phyloP scores from a whole-genome alignment of 768 basidiomycete species.

The Leccinum olivaceopallidum region DNA sequence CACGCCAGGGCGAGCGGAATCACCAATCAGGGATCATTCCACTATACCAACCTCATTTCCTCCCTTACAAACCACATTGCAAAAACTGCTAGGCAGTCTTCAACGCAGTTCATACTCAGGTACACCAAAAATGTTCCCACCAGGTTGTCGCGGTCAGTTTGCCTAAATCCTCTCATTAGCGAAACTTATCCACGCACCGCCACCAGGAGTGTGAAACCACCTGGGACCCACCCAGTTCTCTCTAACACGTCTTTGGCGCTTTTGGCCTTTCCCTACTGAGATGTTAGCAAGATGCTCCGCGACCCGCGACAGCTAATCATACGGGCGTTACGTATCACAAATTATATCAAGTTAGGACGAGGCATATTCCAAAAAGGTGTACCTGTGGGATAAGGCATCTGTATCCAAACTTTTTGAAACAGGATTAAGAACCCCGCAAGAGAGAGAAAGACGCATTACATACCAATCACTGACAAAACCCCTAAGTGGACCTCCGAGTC shows the following conservation, averaged over 20 bases:
- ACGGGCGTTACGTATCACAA: conserved; percentile 70
- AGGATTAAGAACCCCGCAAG: neutral
- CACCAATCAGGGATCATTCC: conserved; percentile 55
- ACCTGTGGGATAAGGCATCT: conserved; percentile 66
- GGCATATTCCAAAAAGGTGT: conserved; percentile 63
- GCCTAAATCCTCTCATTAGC: conserved; percentile 2
- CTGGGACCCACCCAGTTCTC: conserved; percentile 71
- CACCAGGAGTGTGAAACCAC: conserved; percentile 59
- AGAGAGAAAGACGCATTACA: conserved; percentile 7
- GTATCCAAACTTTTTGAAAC: conserved; percentile 62
- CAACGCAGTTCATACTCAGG: conserved; percentile 69
- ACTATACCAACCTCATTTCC: conserved; percentile 38
- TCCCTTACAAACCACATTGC: neutral
- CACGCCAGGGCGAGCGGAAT: conserved; percentile 45
- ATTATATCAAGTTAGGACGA: conserved; percentile 56
- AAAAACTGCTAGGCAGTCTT: conserved; percentile 53
- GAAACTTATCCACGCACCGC: conserved; percentile 44
- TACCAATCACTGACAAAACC: conserved; percentile 72
- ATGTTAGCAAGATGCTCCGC: conserved; percentile 2
- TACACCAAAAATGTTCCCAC: conserved; percentile 67
- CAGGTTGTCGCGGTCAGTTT: conserved; percentile 25
- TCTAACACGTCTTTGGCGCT: conserved; percentile 66
- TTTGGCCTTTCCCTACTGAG: conserved; percentile 61
- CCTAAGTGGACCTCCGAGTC: conserved; percentile 73
- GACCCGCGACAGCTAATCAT: conserved; percentile 20